phyloP scores from a whole-genome alignment of 2,329 filamentous ascomycete species.

The Pleochaeta shiraiana region DNA sequence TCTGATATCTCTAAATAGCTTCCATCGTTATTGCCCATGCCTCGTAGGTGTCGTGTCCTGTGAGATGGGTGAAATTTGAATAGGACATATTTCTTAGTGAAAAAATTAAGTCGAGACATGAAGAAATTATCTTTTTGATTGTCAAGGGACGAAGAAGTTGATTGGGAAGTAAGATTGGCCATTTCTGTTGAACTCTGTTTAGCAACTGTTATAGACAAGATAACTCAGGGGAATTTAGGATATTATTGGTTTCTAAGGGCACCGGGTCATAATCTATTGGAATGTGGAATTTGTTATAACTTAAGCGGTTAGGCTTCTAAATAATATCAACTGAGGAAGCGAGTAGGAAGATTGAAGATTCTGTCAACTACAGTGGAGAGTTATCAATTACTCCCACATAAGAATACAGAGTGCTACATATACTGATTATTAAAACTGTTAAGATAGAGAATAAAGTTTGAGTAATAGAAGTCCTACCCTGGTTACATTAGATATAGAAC shows the following conservation, averaged over 20 bases:
- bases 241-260: neutral
- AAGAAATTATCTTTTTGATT: neutral
- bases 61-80: neutral
- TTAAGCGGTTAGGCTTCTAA: too few species aligned
- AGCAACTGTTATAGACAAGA: neutral
- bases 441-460: too few species aligned
- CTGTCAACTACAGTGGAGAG: too few species aligned
- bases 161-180: neutral
- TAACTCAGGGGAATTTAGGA: neutral
- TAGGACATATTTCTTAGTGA: neutral
- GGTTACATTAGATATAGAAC: too few species aligned
- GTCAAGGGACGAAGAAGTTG: neutral
- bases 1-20: neutral
- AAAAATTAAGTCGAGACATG: neutral
- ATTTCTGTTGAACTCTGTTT: neutral
- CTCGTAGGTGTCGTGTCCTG: neutral
- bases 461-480: too few species aligned
- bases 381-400: too few species aligned
- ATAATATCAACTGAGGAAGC: too few species aligned
- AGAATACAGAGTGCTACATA: too few species aligned
- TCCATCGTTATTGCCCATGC: neutral
- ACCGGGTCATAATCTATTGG: neutral
- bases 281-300: neutral
- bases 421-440: too few species aligned
- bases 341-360: too few species aligned